phyloP scores from a whole-genome alignment of 805 yeast genomes.

The Torulaspora gathmanii region DNA sequence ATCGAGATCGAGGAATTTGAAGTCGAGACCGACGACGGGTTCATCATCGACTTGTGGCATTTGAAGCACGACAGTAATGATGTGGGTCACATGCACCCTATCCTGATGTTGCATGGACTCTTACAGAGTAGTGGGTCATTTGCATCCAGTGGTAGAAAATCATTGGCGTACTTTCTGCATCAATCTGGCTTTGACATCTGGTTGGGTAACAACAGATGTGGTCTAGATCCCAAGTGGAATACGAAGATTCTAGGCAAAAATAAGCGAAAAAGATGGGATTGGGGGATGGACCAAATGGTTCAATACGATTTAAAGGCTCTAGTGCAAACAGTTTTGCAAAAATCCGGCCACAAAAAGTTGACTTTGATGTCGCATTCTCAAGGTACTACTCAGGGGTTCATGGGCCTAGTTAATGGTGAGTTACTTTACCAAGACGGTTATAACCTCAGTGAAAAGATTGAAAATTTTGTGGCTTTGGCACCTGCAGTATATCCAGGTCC shows the following conservation, averaged over 20 bases:
- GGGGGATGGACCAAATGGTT: conserved; percentile 88
- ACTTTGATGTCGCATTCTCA: conserved; percentile 82
- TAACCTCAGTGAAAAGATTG: conserved; percentile 50
- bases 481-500: conserved; percentile 92
- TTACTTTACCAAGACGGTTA: conserved; percentile 28
- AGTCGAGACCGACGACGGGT: conserved; percentile 77
- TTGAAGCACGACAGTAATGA: conserved; percentile 21
- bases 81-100: conserved; percentile 45
- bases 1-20: conserved; percentile 55
- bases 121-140: conserved; percentile 84
- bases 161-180: conserved; percentile 58
- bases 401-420: conserved; percentile 53
- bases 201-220: conserved; percentile 89
- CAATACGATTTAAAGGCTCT: conserved; percentile 70
- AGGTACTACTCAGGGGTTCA: conserved; percentile 83
- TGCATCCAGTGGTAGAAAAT: conserved; percentile 74
- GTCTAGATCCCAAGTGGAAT: conserved; percentile 68
- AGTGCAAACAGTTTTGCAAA: conserved; percentile 52
- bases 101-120: conserved; percentile 79
- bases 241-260: conserved; percentile 35
- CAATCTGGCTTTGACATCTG: conserved; percentile 75
- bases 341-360: conserved; percentile 41
- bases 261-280: conserved; percentile 66
- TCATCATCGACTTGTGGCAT: conserved; percentile 59
- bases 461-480: conserved; percentile 69